Conservation (phyloP, 2,329 filamentous ascomycete genomes). For the Neocucurbitaria cava region DNA sequence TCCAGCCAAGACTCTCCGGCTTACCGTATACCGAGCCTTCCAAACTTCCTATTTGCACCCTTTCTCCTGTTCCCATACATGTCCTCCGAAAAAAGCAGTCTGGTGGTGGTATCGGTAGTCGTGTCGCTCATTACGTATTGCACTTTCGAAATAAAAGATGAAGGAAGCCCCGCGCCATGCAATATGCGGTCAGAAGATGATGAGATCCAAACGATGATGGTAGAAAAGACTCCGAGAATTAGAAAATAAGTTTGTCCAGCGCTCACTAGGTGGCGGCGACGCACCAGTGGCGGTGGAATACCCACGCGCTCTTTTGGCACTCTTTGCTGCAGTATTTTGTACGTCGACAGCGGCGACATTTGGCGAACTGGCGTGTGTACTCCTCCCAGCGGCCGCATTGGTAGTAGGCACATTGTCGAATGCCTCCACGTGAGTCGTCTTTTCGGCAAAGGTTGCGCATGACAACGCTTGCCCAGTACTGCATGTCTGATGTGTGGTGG, state of each 20-base stretch:
- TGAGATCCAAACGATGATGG: conserved; percentile 36
- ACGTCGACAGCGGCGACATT: conserved; percentile 91
- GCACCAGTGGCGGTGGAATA: conserved; percentile 98
- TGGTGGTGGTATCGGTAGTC: conserved; percentile 47
- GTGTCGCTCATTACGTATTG: conserved; percentile 50
- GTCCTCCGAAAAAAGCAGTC: conserved; percentile 43
- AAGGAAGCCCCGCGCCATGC: conserved; percentile 49
- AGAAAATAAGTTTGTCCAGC: conserved; percentile 17
- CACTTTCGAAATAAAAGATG: conserved; percentile 43
- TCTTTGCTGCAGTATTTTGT: conserved; percentile 99
- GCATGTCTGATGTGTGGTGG: conserved; percentile 96
- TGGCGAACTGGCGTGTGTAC: conserved; percentile 94
- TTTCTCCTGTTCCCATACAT: conserved; percentile 28
- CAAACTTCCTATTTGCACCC: conserved; percentile 21
- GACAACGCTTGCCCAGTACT: conserved; percentile 98
- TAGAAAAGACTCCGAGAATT: conserved; percentile 29
- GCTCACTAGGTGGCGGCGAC: conserved; percentile 67
- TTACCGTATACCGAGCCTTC: conserved; percentile 6
- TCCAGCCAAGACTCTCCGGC: conserved; percentile 12
- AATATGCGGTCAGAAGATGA: conserved; percentile 50
- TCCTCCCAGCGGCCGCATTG: conserved; percentile 99
- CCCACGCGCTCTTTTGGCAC: conserved; percentile 98
- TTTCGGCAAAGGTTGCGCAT: conserved; percentile 99
- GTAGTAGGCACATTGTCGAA: conserved; percentile 97
- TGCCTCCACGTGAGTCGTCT: conserved; percentile 91